Conservation (phyloP, 768 basidiomycete species). For the Pisolithus sp. region DNA sequence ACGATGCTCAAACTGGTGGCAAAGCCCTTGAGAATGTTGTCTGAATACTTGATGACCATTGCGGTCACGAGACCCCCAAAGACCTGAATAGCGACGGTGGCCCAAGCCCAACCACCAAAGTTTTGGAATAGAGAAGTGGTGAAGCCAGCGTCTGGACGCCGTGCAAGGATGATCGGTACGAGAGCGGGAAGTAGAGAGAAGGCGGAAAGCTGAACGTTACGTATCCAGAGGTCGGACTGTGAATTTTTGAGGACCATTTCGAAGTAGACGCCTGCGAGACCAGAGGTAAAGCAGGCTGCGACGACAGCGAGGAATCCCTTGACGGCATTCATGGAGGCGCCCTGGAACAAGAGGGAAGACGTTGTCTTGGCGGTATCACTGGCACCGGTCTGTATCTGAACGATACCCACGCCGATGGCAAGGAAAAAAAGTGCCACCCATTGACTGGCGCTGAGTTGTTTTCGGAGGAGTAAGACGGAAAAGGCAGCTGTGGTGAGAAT, state of each 20-base stretch:
- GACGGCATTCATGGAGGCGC: slow-evolving; percentile 66
- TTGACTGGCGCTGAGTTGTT: slow-evolving; percentile 63
- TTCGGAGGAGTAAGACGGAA: slow-evolving; percentile 76
- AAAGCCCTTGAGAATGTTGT: slow-evolving; percentile 91
- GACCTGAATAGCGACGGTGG: slow-evolving; percentile 82
- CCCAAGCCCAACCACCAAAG: slow-evolving; percentile 90
- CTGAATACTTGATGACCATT: slow-evolving; percentile 90
- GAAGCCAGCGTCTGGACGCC: slow-evolving; percentile 34
- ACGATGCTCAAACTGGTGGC: slow-evolving; percentile 93
- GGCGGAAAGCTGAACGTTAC: slow-evolving; percentile 91
- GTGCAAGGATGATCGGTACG: slow-evolving; percentile 62
- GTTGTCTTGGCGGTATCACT: slow-evolving; percentile 19
- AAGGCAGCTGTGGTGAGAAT: slow-evolving; percentile 91
- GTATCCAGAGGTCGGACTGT: slow-evolving; percentile 87
- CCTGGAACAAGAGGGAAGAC: slow-evolving; percentile 25
- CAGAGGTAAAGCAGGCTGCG: slow-evolving; percentile 90
- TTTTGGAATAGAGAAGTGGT: slow-evolving; percentile 62
- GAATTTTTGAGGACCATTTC: slow-evolving; percentile 96
- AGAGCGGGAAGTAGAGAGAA: slow-evolving; percentile 91
- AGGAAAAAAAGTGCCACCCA: slow-evolving; percentile 85
- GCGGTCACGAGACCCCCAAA: slow-evolving; percentile 90
- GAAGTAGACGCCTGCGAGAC: slow-evolving; percentile 95
- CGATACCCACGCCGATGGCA: slow-evolving; percentile 83
- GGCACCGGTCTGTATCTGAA: slow-evolving; percentile 65
- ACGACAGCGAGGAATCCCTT: slow-evolving; percentile 88